These are phyloP conservation scores for Protomyces inouyei DNA, from an alignment of 1,139 yeast genomes.

Conservation along the genomic window DNA sequence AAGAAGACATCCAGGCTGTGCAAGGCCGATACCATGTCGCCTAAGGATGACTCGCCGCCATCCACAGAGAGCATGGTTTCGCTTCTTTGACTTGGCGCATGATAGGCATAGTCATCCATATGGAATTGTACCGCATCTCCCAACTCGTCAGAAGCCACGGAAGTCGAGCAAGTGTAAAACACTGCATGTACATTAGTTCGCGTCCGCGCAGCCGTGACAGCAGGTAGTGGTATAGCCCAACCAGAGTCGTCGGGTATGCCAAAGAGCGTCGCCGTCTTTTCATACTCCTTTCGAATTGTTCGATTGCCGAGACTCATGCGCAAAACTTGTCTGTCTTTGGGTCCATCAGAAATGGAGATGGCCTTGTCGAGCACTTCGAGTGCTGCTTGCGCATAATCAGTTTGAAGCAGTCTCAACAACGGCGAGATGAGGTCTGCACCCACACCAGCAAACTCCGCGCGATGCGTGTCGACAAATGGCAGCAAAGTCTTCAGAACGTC, in stretches of 20 bases:
- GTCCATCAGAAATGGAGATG: conserved; percentile 78
- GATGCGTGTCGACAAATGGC: conserved; percentile 68
- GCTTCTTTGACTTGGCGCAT: conserved; percentile 29
- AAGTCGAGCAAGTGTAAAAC: conserved; percentile 68
- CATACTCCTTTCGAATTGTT: conserved; percentile 72
- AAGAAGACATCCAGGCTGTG: conserved; percentile 91
- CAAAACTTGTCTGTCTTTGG: conserved; percentile 82
- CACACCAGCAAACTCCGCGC: conserved; percentile 77
- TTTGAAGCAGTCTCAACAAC: conserved; percentile 67
- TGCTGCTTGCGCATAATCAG: conserved; percentile 85
- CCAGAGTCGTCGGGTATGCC: conserved; percentile 98
- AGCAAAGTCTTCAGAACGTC: conserved; percentile 66
- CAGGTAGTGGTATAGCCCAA: conserved; percentile 97
- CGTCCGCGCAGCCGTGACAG: conserved; percentile 78
- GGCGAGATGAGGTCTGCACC: conserved; percentile 97
- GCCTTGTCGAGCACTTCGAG: conserved; percentile 85
- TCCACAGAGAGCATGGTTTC: conserved; percentile 34
- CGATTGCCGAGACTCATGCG: conserved; percentile 86
- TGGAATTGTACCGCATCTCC: conserved; percentile 34
- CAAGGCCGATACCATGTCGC: conserved; percentile 94
- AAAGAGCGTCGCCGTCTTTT: conserved; percentile 79
- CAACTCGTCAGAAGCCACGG: conserved; percentile 34
- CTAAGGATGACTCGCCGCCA: conserved; percentile 54
- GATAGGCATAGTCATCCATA: conserved; percentile 33
- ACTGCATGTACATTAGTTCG: conserved; percentile 94